Percentiles rank a stretch among this genome's conserved stretches.
These are phyloP conservation scores for Balansia obtecta DNA, from an alignment of 2,329 filamentous ascomycete species.

Conservation along the genomic window DNA sequence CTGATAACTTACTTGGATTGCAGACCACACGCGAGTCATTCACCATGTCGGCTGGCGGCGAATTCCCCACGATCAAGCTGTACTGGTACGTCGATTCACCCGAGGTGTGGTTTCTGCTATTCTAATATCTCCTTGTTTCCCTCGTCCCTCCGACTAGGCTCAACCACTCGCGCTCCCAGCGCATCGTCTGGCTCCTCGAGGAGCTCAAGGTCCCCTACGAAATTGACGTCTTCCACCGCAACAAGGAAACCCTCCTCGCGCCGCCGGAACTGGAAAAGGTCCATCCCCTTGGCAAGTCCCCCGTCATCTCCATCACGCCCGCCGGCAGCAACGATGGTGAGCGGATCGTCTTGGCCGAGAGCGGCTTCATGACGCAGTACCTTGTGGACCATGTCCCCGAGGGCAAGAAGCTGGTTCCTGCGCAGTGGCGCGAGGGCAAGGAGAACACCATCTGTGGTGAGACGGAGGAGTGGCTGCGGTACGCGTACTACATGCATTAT, in stretches of 20 bases:
- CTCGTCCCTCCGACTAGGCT: slow-evolving; percentile 51
- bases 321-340: slow-evolving; percentile 18
- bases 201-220: slow-evolving; percentile 71
- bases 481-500: slow-evolving; percentile 68
- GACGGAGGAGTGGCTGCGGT: slow-evolving; percentile 47
- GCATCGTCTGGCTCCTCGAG: slow-evolving; percentile 76
- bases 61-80: slow-evolving; percentile 43
- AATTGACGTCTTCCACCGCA: slow-evolving; percentile 66
- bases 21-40: too few relatives aligned
- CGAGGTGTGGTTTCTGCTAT: background rate
- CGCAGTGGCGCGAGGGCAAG: slow-evolving; percentile 42
- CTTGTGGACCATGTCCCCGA: slow-evolving; percentile 51
- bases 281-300: slow-evolving; percentile 80
- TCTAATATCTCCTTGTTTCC: background rate
- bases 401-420: slow-evolving; percentile 35
- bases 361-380: slow-evolving; percentile 70
- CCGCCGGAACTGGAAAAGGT: slow-evolving; percentile 64
- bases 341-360: slow-evolving; percentile 63
- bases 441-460: slow-evolving; percentile 46
- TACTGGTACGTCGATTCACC: slow-evolving; percentile 39
- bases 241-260: slow-evolving; percentile 49
- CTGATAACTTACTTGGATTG: too few relatives aligned
- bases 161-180: slow-evolving; percentile 68
- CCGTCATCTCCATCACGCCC: slow-evolving; percentile 54
- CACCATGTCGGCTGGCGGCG: background rate